Evolutionary conservation across 2,329 filamentous ascomycete species (phyloP), one percentile per base, ranked within the genome.

Genomic region (Colletotrichum shisoi): DNA sequence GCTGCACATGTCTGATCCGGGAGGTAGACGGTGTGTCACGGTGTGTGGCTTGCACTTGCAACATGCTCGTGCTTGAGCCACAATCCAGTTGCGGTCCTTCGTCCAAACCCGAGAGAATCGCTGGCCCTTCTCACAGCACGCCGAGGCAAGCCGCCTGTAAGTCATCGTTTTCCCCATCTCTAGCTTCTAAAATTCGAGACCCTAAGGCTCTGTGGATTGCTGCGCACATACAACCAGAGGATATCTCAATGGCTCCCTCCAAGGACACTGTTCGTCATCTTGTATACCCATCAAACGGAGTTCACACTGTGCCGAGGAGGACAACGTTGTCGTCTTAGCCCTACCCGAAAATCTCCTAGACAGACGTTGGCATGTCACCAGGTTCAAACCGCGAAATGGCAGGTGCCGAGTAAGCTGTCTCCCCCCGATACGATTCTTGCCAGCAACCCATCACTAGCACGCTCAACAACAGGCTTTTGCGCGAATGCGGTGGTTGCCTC

Each of bases 1-100:
- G 37, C 17, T 42, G 13, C 52, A 37, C 40, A 57, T 44, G 40
- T 57, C 40, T 45, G 19, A 57, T 24, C 40, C 24, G 39, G 45
- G 39, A 57, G 7, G 39, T 39, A 53, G 37, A 57, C 39, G 39
- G 40, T 21, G 53, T 45, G 40, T 45, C 27, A 31, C 27, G 27
- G 27, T 31, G 27, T 31, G 27, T 31, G 27, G 27, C 27, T 31
- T 31, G 27, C 27, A 31, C 37, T 17, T 24, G 19, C 40, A 37
- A n/a, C 15, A 12, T 27, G 13, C 24, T 12, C 19, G 15, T 3
- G 15, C 15, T 12, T 17, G 9, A n/a, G 40, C 54, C 34, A 39
- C 52, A 24, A 27, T 24, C 12, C 12, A 42, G 11, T 53, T 39
- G 49, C 19, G 49, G 49, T 31, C n/a, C 31, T 39, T 11, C 49